Evolutionary conservation across 305 asterid genomes (phyloP), one percentile per base, ranked within the genome.

Genomic region (Stenogyne calaminthoides): DNA sequence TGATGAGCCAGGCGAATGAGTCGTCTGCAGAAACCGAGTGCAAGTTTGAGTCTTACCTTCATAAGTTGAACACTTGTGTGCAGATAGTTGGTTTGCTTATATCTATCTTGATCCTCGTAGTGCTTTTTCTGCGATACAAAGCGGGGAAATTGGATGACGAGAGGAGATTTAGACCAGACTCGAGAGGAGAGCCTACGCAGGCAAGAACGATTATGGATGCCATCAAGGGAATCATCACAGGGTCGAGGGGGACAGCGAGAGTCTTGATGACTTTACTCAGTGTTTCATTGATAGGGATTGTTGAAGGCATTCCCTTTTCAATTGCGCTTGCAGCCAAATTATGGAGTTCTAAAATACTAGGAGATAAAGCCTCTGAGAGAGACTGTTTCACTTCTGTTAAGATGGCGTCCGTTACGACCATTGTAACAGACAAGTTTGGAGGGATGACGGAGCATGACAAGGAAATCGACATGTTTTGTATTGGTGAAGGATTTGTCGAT

Each of bases 291-390:
- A 34, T 81, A 10, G 84, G 84, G 59, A 69, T 84, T 51, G 49
- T 76, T 65, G 86, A 84, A 25, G 82, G 86, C 10, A 20, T 79
- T 36, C 80, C 86, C 7, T 72, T 75, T 16, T 69, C 80, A 57
- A 78, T 84, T 54, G 73, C 81, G 7, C 0, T 65, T 4, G 81
- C 81, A 46, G 42, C 57, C 29, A 4, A 54, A 9, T 32, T 58
- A 14, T 71, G 77, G 86, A 75, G 54, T 46, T 66, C 6, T 4
- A 78, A 64, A 25, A 75, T 77, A 2, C 51, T 75, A 37, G 73
- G 40, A 2, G 25, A 46, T 6, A 76, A 49, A 69, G 86, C 80
- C 42, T 29, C 67, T 0, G 72, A 5, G 61, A 76, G 72, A 67
- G 78, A 79, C 22, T 14, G 40, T 10, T 76, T 76, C 40, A 66